A percentile compares a stretch with the other conserved stretches of the same genome.
phyloP scores from a whole-genome alignment of 345 rosid genomes.

The Eutrema japonicum region DNA sequence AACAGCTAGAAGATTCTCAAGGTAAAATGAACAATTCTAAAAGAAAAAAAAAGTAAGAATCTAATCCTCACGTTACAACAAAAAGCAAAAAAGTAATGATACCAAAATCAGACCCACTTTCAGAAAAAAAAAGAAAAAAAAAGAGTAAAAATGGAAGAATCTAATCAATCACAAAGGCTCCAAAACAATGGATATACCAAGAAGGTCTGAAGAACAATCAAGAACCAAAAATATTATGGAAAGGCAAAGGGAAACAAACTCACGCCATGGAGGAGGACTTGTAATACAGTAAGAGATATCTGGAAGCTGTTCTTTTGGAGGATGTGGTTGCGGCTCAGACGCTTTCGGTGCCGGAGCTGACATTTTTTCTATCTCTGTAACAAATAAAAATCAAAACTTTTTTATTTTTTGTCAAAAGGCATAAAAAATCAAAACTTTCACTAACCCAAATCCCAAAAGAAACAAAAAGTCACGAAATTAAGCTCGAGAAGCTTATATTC shows the following conservation, averaged over 20 bases:
- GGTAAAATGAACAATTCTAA: constrained; percentile 13
- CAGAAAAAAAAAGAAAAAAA: constrained; percentile 29
- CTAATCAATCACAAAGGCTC: constrained; percentile 18
- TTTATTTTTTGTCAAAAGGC: no score
- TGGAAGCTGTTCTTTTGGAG: constrained; percentile 87
- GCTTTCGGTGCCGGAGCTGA: constrained; percentile 60
- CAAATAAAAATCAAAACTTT: constrained; percentile 13
- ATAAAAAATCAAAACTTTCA: constrained; percentile 5
- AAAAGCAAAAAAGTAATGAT: constrained; percentile 36
- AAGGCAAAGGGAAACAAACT: constrained; percentile 58
- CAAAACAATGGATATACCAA: constrained; percentile 45
- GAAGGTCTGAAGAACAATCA: constrained; percentile 39
- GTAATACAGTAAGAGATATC: constrained; percentile 76
- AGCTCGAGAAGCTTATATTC: neutral
- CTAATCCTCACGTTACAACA: constrained; percentile 31
- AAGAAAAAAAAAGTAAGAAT: constrained; percentile 42
- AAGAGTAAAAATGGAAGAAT: neutral
- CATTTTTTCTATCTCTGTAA: constrained; percentile 48
- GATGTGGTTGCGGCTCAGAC: constrained; percentile 68
- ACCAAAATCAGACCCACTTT: constrained; percentile 33
- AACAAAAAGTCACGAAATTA: neutral
- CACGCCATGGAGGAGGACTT: constrained; percentile 99
- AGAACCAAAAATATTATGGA: constrained; percentile 32
- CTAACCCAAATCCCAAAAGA: neutral
- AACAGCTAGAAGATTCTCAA: constrained; percentile 30